Evolutionary conservation across 768 basidiomycete species (phyloP).

Genomic region (Cystobasidiopsis lactophilus): DNA sequence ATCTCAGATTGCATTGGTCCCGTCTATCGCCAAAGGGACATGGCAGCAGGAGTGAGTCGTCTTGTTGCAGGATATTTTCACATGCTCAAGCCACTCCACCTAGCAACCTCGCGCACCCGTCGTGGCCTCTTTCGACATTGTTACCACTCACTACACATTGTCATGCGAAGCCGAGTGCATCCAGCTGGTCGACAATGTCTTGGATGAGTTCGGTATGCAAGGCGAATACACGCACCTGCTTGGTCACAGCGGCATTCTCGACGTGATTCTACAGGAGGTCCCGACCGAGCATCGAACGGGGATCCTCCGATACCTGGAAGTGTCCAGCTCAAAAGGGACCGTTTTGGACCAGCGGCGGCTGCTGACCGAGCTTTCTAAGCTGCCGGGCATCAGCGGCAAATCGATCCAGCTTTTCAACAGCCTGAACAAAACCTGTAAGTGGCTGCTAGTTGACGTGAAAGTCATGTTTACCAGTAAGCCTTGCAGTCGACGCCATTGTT

Average conservation of each 20-base stretch:
- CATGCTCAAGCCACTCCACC: too few species aligned
- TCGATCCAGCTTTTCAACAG: slow-evolving; percentile 15
- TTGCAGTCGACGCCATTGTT: slow-evolving; percentile 7
- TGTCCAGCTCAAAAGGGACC: slow-evolving; percentile 8
- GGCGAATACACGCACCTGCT: slow-evolving; percentile 14
- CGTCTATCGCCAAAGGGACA: slow-evolving; percentile 14
- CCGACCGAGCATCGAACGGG: slow-evolving; percentile 12
- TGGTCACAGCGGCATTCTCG: slow-evolving; percentile 19
- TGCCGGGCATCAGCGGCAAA: slow-evolving; percentile 13
- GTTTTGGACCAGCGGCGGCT: slow-evolving; percentile 10
- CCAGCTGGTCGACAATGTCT: slow-evolving; percentile 12
- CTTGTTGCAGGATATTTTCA: too few species aligned
- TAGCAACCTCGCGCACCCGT: slow-evolving; percentile 15
- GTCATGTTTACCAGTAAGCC: background rate
- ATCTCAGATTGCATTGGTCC: slow-evolving; percentile 15
- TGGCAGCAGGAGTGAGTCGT: slow-evolving; percentile 16
- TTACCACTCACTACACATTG: slow-evolving; percentile 19
- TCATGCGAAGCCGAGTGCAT: slow-evolving; percentile 22
- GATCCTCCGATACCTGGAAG: slow-evolving; percentile 16
- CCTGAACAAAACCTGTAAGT: slow-evolving; percentile 16
- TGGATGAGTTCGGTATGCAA: background rate
- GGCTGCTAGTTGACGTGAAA: background rate
- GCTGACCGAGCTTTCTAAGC: slow-evolving; percentile 15
- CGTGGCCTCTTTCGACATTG: slow-evolving; percentile 22
- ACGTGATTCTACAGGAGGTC: slow-evolving; percentile 15